A percentile compares a stretch with the other conserved stretches of the same genome.
These are phyloP conservation scores for Aspergillus affinis DNA, from an alignment of 495 filamentous ascomycete genomes.

Conservation along the genomic window DNA sequence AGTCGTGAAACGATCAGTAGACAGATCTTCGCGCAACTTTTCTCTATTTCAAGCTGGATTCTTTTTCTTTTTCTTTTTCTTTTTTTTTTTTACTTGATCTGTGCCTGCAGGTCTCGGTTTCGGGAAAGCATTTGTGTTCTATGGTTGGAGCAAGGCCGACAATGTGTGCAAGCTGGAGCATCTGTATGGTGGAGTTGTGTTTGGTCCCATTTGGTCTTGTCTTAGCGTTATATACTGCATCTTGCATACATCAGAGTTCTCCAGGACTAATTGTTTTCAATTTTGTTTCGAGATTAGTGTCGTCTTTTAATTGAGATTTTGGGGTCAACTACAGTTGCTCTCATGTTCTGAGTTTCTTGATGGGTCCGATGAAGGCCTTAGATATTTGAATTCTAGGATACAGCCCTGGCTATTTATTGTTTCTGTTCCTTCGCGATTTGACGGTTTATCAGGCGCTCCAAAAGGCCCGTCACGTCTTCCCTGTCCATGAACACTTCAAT, in stretches of 20 bases:
- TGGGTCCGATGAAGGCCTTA: no score
- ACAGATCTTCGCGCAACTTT: conserved; percentile 9
- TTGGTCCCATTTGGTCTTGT: conserved; percentile 11
- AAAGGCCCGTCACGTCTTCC: conserved; percentile 36
- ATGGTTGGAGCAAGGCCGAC: conserved; percentile 11
- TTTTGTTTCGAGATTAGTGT: neutral
- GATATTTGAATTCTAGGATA: neutral
- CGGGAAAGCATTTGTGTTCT: conserved; percentile 11
- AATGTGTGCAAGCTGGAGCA: conserved; percentile 16
- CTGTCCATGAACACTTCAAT: conserved; percentile 48
- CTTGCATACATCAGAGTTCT: conserved; percentile 5
- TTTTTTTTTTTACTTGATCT: conserved; percentile 8
- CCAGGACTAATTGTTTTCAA: neutral
- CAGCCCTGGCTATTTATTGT: neutral
- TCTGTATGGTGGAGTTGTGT: conserved; percentile 23
- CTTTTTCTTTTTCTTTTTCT: conserved; percentile 11
- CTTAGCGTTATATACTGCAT: conserved; percentile 20
- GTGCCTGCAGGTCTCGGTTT: conserved; percentile 8
- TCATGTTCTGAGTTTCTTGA: neutral
- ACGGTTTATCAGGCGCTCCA: conserved; percentile 1
- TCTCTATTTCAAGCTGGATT: conserved; percentile 8
- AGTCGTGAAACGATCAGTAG: conserved; percentile 15
- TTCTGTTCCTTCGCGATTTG: conserved; percentile 12
- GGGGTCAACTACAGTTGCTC: neutral
- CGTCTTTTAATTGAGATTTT: neutral